Conservation (phyloP, 192 early-diverging fungal species). For the Tieghemiomyces parasiticus region DNA sequence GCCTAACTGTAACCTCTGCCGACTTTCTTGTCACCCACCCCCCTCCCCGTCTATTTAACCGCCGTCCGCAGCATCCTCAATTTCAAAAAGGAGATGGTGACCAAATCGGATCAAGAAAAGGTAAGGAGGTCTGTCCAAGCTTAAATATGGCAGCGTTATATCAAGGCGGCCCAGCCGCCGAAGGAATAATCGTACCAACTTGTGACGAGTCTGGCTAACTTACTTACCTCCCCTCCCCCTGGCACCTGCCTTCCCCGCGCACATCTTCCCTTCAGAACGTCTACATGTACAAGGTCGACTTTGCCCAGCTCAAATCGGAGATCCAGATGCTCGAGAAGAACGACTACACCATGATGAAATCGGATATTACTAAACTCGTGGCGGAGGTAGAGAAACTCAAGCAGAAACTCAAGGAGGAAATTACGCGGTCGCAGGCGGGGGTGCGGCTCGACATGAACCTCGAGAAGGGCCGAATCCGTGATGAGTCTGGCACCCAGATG, state of each 20-base stretch:
- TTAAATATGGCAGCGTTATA: neutral
- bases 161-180: too few relatives aligned
- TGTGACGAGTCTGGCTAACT: too few relatives aligned
- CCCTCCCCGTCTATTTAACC: too few relatives aligned
- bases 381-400: conserved; percentile 75
- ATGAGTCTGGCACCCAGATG: conserved; percentile 69
- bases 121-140: conserved; percentile 15
- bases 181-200: too few relatives aligned
- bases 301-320: conserved; percentile 75
- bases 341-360: conserved; percentile 66
- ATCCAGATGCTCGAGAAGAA: conserved; percentile 82
- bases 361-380: conserved; percentile 64
- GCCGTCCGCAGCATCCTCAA: conserved; percentile 33
- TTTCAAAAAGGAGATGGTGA: conserved; percentile 47
- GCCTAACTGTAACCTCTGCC: too few relatives aligned
- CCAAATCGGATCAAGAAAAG: conserved; percentile 70
- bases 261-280: conserved; percentile 35
- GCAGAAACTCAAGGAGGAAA: conserved; percentile 67
- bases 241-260: too few relatives aligned
- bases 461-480: conserved; percentile 79
- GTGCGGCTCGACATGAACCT: conserved; percentile 74
- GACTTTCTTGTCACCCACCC: too few relatives aligned
- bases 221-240: too few relatives aligned
- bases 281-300: conserved; percentile 80
- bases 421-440: conserved; percentile 65